These are phyloP conservation scores for Phytophthora vignae DNA, from an alignment of 352 stramenopile genomes.

Conservation along the genomic window DNA sequence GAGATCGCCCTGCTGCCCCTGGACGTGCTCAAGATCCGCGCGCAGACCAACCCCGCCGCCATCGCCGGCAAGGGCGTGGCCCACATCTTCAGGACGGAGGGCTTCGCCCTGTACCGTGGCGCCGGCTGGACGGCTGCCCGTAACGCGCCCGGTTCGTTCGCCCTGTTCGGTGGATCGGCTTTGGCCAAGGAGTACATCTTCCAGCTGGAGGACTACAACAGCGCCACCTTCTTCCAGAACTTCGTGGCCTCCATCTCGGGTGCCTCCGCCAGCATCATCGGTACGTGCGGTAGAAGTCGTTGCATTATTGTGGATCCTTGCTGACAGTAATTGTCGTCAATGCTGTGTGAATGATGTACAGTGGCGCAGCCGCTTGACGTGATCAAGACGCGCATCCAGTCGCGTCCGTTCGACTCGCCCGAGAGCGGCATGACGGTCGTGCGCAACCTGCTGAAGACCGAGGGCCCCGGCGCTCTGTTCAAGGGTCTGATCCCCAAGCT, in stretches of 20 bases:
- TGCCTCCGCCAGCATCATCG: conserved; percentile 84
- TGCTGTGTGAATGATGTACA: conserved; percentile 27
- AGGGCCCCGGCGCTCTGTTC: conserved; percentile 93
- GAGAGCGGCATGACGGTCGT: conserved; percentile 93
- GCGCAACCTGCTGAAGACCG: conserved; percentile 93
- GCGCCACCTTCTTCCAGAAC: conserved; percentile 93
- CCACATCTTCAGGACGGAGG: conserved; percentile 94
- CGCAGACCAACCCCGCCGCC: conserved; percentile 94
- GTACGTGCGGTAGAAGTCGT: conserved; percentile 40
- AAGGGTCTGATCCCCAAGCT: conserved; percentile 97
- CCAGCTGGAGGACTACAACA: conserved; percentile 90
- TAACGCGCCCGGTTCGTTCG: conserved; percentile 96
- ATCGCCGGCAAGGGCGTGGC: conserved; percentile 92
- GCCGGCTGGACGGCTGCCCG: conserved; percentile 92
- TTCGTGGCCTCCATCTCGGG: conserved; percentile 89
- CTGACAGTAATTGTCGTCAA: conserved; percentile 1
- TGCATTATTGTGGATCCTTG: conserved; percentile 6
- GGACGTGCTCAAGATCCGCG: conserved; percentile 97
- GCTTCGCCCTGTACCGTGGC: conserved; percentile 92
- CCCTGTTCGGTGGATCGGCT: conserved; percentile 94
- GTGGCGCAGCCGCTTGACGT: conserved; percentile 95
- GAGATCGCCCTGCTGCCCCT: conserved; percentile 95
- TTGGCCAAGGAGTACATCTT: conserved; percentile 93
- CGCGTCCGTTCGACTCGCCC: conserved; percentile 93
- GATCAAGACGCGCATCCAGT: conserved; percentile 97